Conservation (phyloP, 495 filamentous ascomycete species). For the Penicillium macrosclerotiorum region DNA sequence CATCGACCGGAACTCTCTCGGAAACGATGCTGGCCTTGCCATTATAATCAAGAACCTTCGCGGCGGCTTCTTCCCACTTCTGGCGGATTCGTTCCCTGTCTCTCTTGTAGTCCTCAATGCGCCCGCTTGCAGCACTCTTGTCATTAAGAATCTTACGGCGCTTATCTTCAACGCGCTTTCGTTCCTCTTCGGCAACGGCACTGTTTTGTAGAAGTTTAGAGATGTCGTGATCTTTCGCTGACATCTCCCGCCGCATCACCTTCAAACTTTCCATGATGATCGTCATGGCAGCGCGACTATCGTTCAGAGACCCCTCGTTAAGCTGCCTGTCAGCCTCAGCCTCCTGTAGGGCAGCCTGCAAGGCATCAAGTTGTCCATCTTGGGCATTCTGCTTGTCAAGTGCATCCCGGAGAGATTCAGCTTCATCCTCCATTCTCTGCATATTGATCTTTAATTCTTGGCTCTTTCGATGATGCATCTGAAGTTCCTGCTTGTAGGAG, state of each 20-base stretch:
- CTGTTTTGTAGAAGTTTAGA: slow-evolving; percentile 40
- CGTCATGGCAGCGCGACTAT: slow-evolving; percentile 51
- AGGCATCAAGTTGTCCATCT: slow-evolving; percentile 59
- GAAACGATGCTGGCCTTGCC: slow-evolving; percentile 56
- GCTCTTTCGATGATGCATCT: slow-evolving; percentile 40
- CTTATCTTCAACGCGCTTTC: slow-evolving; percentile 44
- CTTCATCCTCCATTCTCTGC: slow-evolving; percentile 57
- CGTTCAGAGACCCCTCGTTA: slow-evolving; percentile 48
- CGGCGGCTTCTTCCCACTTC: slow-evolving; percentile 45
- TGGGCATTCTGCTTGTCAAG: slow-evolving; percentile 58
- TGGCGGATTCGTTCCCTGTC: slow-evolving; percentile 45
- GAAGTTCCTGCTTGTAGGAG: slow-evolving; percentile 41
- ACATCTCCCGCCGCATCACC: slow-evolving; percentile 38
- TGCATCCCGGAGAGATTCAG: slow-evolving; percentile 57
- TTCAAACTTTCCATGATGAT: slow-evolving; percentile 43
- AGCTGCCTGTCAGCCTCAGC: slow-evolving; percentile 48
- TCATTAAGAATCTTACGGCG: slow-evolving; percentile 55
- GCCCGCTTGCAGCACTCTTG: slow-evolving; percentile 63
- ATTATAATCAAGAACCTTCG: slow-evolving; percentile 52
- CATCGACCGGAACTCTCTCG: slow-evolving; percentile 61
- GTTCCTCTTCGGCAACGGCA: slow-evolving; percentile 58
- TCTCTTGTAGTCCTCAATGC: slow-evolving; percentile 47
- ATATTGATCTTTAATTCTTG: slow-evolving; percentile 51
- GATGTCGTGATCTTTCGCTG: slow-evolving; percentile 40
- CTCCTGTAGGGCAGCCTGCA: slow-evolving; percentile 53